Evolutionary conservation across 306 rosid species (phyloP).

Genomic region (Canavalia gladiata): DNA sequence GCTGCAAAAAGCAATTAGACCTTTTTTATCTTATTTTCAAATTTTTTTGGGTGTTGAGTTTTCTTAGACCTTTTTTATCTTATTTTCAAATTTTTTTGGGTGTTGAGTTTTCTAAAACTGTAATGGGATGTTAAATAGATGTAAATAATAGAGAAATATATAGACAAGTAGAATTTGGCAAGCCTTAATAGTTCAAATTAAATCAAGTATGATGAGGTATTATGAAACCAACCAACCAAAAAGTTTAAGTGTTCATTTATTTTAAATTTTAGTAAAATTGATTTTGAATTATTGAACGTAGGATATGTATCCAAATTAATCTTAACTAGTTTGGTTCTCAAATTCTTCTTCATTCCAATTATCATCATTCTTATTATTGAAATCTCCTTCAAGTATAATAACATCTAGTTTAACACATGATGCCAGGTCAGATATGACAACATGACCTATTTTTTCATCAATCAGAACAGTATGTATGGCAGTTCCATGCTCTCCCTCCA

Average conservation of each 20-base stretch:
- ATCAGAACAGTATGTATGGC: conserved; percentile 75
- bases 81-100: no score
- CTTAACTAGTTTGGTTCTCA: conserved; percentile 57
- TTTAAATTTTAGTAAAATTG: no score
- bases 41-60: no score
- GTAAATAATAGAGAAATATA: conserved; percentile 5
- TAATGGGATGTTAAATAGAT: no score
- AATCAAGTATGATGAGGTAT: conserved; percentile 27
- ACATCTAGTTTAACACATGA: conserved; percentile 73
- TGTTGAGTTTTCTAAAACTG: no score
- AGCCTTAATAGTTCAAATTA: conserved; percentile 23
- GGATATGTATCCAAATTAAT: no score
- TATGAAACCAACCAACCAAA: conserved; percentile 15
- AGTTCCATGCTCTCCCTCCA: conserved; percentile 85
- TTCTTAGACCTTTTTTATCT: no score
- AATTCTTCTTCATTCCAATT: conserved; percentile 80
- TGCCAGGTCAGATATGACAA: conserved; percentile 71
- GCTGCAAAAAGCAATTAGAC: no score
- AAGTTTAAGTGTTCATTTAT: background rate
- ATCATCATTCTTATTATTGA: conserved; percentile 79
- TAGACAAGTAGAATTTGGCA: conserved; percentile 30
- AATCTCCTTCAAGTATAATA: conserved; percentile 90
- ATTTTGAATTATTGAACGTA: no score
- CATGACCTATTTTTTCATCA: conserved; percentile 62
- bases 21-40: no score